phyloP scores from a whole-genome alignment of 192 early-diverging fungal species.

The Backusella psychrophila region DNA sequence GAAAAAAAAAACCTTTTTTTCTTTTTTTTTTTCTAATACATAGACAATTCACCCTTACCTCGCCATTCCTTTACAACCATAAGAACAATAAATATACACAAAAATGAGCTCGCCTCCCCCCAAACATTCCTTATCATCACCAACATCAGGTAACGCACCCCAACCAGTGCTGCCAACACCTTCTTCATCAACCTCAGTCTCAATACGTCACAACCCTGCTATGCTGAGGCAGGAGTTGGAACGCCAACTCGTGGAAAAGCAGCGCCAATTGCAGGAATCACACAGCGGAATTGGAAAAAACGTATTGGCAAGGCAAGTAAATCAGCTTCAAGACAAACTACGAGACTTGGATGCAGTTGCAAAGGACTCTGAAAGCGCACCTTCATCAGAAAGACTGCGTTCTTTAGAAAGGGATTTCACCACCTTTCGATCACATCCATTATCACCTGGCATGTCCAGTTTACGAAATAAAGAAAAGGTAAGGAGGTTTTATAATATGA shows the following conservation, averaged over 20 bases:
- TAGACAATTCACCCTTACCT: not conserved
- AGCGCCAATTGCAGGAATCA: conserved; percentile 18
- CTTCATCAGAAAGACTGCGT: conserved; percentile 18
- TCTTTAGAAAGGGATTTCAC: conserved; percentile 29
- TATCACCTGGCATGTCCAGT: conserved; percentile 17
- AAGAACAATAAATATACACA: not conserved
- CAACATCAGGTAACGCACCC: conserved; percentile 13
- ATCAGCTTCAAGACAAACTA: conserved; percentile 16
- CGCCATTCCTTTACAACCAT: not conserved
- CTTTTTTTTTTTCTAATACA: not conserved
- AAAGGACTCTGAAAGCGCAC: not conserved
- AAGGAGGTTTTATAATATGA: not conserved
- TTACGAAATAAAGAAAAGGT: conserved; percentile 28
- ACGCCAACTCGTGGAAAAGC: conserved; percentile 25
- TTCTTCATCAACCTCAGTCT: conserved; percentile 16
- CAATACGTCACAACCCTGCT: not conserved
- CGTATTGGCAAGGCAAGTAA: conserved; percentile 22
- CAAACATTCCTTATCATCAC: conserved; percentile 28
- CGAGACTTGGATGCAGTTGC: conserved; percentile 13
- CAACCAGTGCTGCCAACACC: conserved; percentile 28
- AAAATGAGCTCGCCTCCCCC: conserved; percentile 23
- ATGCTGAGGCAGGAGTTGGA: conserved; percentile 18
- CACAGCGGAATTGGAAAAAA: conserved; percentile 27
- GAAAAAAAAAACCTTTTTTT: not conserved
- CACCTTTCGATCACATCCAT: conserved; percentile 21